A percentile compares a stretch with the other conserved stretches of the same genome.
These are phyloP conservation scores for Knufia fluminis DNA, from an alignment of 2,329 filamentous ascomycete genomes.

Conservation along the genomic window DNA sequence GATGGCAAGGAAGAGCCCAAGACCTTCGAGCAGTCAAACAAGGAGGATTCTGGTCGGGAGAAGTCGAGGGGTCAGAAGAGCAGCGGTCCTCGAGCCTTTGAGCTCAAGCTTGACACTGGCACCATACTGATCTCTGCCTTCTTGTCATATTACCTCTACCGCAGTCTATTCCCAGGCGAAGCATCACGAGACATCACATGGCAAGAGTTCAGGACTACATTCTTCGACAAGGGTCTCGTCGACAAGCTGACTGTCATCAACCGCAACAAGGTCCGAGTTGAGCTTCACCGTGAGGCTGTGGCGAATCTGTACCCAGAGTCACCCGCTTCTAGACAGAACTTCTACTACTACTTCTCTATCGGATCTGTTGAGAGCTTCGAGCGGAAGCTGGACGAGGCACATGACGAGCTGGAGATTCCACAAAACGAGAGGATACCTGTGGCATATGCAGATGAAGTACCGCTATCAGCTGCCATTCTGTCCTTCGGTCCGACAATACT, in stretches of 20 bases:
- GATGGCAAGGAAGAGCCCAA: constrained; percentile 14
- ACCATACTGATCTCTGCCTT: constrained; percentile 50
- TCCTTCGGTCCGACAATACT: constrained; percentile 81
- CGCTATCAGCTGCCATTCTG: constrained; percentile 61
- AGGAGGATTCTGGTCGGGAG: constrained; percentile 11
- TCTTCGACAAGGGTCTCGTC: constrained; percentile 90
- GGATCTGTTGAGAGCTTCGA: constrained; percentile 92
- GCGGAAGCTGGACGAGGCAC: constrained; percentile 74
- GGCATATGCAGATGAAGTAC: constrained; percentile 69
- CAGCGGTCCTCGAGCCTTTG: constrained; percentile 32
- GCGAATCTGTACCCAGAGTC: constrained; percentile 67
- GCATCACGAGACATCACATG: constrained; percentile 78
- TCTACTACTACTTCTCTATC: constrained; percentile 89
- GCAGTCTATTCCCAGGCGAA: constrained; percentile 57
- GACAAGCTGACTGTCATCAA: constrained; percentile 82
- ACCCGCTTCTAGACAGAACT: constrained; percentile 56
- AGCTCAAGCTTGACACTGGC: constrained; percentile 46
- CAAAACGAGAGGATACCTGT: constrained; percentile 84
- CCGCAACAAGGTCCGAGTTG: constrained; percentile 66
- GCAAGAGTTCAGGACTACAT: constrained; percentile 90
- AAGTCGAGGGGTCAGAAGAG: constrained; percentile 16
- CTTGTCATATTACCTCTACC: constrained; percentile 54
- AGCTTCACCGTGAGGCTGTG: constrained; percentile 66
- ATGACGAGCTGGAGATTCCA: constrained; percentile 78
- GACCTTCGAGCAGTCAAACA: constrained; percentile 20